A percentile compares a stretch with the other conserved stretches of the same genome.
Evolutionary conservation across 805 yeast genomes (phyloP).

Genomic region (Candida dajiaensis): DNA sequence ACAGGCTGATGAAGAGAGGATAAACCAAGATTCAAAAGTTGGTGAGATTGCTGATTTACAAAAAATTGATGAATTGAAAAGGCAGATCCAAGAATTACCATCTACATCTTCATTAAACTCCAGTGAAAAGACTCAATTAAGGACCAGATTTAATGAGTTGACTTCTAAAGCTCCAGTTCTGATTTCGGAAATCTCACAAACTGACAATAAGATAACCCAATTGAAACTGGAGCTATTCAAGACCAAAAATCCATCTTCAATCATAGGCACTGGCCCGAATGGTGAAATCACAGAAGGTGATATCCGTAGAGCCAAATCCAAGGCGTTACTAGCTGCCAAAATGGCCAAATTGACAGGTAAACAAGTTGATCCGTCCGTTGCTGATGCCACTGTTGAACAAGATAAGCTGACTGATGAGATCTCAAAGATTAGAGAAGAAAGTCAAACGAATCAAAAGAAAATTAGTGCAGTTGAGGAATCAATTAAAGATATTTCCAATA

Average conservation of each 20-base stretch:
- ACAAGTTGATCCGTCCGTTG: constrained; percentile 33
- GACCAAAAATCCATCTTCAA: constrained; percentile 58
- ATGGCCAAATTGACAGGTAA: constrained; percentile 93
- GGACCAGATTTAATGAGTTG: constrained; percentile 21
- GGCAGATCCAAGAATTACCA: constrained; percentile 41
- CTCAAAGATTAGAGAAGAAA: constrained; percentile 45
- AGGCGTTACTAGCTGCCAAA: constrained; percentile 70
- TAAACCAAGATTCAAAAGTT: constrained; percentile 37
- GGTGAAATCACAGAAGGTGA: constrained; percentile 84
- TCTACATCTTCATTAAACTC: constrained; percentile 33
- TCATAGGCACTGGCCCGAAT: constrained; percentile 79
- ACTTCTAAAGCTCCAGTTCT: constrained; percentile 51
- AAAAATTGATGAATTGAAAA: constrained; percentile 35
- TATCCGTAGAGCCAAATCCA: constrained; percentile 69
- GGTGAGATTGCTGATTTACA: constrained; percentile 40
- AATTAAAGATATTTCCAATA: constrained; percentile 52
- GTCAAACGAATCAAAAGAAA: constrained; percentile 47
- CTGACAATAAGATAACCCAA: constrained; percentile 61
- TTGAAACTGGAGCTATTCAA: constrained; percentile 62
- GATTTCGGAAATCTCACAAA: constrained; percentile 49
- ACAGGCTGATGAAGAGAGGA: constrained; percentile 26
- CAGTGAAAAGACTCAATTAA: constrained; percentile 30
- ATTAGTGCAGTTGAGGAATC: constrained; percentile 68
- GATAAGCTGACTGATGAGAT: constrained; percentile 42
- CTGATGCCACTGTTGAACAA: constrained; percentile 31